Evolutionary conservation across 1,139 yeast species (phyloP).

Genomic region (Hyphopichia fennica): DNA sequence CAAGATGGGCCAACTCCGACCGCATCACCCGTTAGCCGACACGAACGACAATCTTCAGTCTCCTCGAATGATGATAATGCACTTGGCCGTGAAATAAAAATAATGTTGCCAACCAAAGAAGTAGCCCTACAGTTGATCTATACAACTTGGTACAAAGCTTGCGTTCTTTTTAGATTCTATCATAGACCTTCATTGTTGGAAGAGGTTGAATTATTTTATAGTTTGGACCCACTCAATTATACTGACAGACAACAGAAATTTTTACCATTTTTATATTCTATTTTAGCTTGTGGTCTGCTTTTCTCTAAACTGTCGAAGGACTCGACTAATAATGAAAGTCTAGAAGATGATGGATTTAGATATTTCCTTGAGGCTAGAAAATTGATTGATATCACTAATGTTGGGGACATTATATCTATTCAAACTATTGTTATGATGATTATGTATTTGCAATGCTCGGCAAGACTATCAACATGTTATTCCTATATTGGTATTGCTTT

Average conservation of each 20-base stretch:
- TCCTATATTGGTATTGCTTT: constrained; percentile 91
- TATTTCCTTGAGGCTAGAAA: constrained; percentile 83
- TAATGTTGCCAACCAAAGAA: constrained; percentile 74
- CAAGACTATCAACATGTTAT: constrained; percentile 85
- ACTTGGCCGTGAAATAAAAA: constrained; percentile 50
- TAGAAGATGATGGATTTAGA: constrained; percentile 77
- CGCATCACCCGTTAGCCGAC: constrained; percentile 11
- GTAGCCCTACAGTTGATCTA: constrained; percentile 69
- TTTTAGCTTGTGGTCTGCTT: constrained; percentile 64
- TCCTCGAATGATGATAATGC: constrained; percentile 20
- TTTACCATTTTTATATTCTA: constrained; percentile 69
- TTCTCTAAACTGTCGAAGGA: constrained; percentile 50
- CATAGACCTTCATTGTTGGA: constrained; percentile 79
- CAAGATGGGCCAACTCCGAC: constrained; percentile 19
- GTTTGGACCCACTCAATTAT: constrained; percentile 67
- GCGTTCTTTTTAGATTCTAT: constrained; percentile 80
- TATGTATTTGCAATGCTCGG: constrained; percentile 85
- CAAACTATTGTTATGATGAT: constrained; percentile 77
- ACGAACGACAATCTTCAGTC: constrained; percentile 16
- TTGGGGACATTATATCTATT: constrained; percentile 47
- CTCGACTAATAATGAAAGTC: constrained; percentile 38
- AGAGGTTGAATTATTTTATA: constrained; percentile 48
- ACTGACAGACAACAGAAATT: constrained; percentile 75
- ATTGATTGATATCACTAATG: constrained; percentile 61
- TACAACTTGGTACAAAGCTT: constrained; percentile 83